Evolutionary conservation across 371 early-diverging fungal species (phyloP).

Genomic region (Circinella minor): DNA sequence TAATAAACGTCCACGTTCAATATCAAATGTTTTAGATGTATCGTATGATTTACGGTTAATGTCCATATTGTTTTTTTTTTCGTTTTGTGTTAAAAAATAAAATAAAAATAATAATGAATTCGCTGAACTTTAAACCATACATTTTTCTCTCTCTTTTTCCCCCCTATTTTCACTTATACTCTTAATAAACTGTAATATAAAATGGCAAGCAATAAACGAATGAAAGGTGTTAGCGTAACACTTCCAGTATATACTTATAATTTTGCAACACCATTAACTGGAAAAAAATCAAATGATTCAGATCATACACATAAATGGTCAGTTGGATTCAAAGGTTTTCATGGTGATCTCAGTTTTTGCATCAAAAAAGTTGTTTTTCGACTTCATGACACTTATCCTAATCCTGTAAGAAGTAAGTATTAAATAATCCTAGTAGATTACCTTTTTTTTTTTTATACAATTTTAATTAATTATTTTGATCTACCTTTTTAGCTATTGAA

Average conservation of each 20-base stretch:
- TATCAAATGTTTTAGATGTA: constrained; percentile 24
- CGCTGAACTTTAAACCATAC: not conserved
- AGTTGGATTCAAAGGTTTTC: constrained; percentile 84
- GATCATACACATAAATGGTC: constrained; percentile 90
- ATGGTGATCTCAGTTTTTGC: constrained; percentile 83
- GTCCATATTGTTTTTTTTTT: not conserved
- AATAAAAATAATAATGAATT: not conserved
- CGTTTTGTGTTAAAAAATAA: not conserved
- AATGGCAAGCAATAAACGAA: constrained; percentile 52
- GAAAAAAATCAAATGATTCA: constrained; percentile 65
- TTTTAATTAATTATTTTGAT: no score
- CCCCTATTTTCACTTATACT: no score
- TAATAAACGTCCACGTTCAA: constrained; percentile 27
- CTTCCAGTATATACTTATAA: constrained; percentile 82
- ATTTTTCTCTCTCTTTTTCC: constrained; percentile 6
- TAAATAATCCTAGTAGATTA: no score
- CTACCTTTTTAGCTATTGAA: constrained; percentile 60
- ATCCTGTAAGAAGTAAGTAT: constrained; percentile 76
- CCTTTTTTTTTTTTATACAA: no score
- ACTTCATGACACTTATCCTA: constrained; percentile 95
- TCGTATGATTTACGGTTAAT: not conserved
- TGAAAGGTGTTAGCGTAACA: constrained; percentile 71
- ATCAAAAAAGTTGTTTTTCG: constrained; percentile 93
- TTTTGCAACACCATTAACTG: constrained; percentile 67
- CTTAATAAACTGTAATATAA: no score